Percentiles rank a stretch among this genome's conserved stretches.
Evolutionary conservation across 78 protist genomes (phyloP).

Genomic region (Planoprotostelium fungivorum): DNA sequence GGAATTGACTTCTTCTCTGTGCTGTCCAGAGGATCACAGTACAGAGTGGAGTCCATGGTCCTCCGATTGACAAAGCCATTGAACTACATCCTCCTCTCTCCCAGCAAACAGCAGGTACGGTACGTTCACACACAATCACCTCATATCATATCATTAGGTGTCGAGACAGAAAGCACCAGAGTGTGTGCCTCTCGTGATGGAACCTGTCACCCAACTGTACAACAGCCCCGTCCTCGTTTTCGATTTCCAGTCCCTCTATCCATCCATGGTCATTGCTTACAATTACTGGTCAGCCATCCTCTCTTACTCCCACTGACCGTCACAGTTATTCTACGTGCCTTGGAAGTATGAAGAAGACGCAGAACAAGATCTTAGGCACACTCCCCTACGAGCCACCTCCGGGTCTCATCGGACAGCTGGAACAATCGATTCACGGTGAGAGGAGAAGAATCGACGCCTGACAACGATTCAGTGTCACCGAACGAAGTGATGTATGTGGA

Average conservation of each 20-base stretch:
- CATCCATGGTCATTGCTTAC: constrained; percentile 94
- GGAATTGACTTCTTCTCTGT: constrained; percentile 89
- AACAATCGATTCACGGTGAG: background rate
- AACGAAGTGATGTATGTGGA: constrained; percentile 68
- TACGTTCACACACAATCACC: background rate
- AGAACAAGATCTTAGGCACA: constrained; percentile 42
- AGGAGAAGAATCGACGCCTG: background rate
- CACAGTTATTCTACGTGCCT: constrained; percentile 52
- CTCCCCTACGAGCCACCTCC: constrained; percentile 16
- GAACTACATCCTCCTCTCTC: constrained; percentile 65
- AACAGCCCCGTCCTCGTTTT: constrained; percentile 87
- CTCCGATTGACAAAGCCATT: constrained; percentile 75
- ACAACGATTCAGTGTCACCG: constrained; percentile 59
- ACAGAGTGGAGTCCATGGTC: constrained; percentile 89
- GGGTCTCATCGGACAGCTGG: constrained; percentile 32
- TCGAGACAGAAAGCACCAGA: constrained; percentile 62
- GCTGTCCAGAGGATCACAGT: constrained; percentile 86
- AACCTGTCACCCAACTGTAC: constrained; percentile 77
- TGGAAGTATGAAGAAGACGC: constrained; percentile 5
- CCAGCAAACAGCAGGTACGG: constrained; percentile 42
- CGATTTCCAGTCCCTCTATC: constrained; percentile 95
- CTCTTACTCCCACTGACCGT: background rate
- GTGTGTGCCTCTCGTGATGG: constrained; percentile 88
- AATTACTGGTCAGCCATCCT: constrained; percentile 80
- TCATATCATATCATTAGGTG: background rate